Percentiles rank a stretch among this genome's conserved stretches.
These are phyloP conservation scores for Cicer bijugum DNA, from an alignment of 306 rosid species.

Conservation along the genomic window DNA sequence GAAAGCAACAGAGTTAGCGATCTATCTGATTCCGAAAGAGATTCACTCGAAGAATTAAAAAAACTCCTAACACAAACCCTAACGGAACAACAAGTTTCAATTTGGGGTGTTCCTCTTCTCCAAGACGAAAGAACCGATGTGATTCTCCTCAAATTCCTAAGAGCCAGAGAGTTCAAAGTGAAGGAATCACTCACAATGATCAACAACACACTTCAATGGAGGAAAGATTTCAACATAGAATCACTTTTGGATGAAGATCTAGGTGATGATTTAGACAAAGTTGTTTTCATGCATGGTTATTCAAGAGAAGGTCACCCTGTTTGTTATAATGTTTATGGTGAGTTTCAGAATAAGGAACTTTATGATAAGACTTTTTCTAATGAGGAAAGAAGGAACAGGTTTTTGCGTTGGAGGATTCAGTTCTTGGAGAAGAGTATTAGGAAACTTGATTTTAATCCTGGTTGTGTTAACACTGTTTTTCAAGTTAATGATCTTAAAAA, in stretches of 20 bases:
- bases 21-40: conserved; percentile 65
- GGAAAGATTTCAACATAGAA: conserved; percentile 74
- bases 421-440: conserved; percentile 83
- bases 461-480: conserved; percentile 68
- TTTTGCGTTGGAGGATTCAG: conserved; percentile 83
- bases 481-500: conserved; percentile 90
- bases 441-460: conserved; percentile 75
- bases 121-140: conserved; percentile 76
- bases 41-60: conserved; percentile 60
- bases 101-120: conserved; percentile 86
- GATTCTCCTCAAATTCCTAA: conserved; percentile 80
- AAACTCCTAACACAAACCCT: conserved; percentile 51
- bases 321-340: conserved; percentile 89
- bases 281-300: conserved; percentile 83
- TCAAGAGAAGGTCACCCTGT: conserved; percentile 75
- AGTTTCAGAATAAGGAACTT: conserved; percentile 87
- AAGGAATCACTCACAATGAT: conserved; percentile 72
- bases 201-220: conserved; percentile 69
- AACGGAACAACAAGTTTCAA: conserved; percentile 48
- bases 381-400: conserved; percentile 62
- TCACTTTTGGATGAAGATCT: conserved; percentile 68
- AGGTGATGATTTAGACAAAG: conserved; percentile 80
- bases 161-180: conserved; percentile 82
- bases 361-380: conserved; percentile 66
- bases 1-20: conserved; percentile 77